Percentiles rank a stretch among this genome's conserved stretches.
Conservation (phyloP, 768 basidiomycete species). For the Tubosaeta sp. region DNA sequence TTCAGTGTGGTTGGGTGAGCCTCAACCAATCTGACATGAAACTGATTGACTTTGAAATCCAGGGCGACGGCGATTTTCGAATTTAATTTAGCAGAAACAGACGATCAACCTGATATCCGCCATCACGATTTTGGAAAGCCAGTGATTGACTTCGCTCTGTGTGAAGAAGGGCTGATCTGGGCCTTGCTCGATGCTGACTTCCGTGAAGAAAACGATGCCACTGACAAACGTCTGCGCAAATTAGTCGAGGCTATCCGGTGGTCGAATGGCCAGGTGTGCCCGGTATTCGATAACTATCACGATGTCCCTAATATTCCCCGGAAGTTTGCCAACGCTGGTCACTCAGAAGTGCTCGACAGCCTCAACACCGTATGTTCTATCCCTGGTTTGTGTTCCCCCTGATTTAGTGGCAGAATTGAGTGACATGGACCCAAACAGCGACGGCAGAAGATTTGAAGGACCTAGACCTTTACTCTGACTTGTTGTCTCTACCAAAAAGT, state of each 20-base stretch:
- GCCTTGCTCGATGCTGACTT: slow-evolving; percentile 49
- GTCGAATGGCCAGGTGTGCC: slow-evolving; percentile 38
- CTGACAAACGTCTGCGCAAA: slow-evolving; percentile 13
- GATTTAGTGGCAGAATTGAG: neutral
- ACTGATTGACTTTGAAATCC: slow-evolving; percentile 2
- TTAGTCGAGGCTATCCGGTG: slow-evolving; percentile 33
- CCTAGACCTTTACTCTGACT: slow-evolving; percentile 57
- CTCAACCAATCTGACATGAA: neutral
- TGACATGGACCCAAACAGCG: slow-evolving; percentile 34
- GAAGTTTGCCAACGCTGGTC: slow-evolving; percentile 20
- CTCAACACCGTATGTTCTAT: slow-evolving; percentile 45
- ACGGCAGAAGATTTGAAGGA: slow-evolving; percentile 43
- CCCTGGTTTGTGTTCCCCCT: slow-evolving; percentile 37
- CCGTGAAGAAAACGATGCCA: slow-evolving; percentile 12
- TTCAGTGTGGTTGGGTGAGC: slow-evolving; percentile 75
- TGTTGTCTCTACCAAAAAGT: slow-evolving; percentile 59
- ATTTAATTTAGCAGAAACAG: slow-evolving; percentile 31
- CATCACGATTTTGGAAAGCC: slow-evolving; percentile 53
- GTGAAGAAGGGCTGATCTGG: slow-evolving; percentile 37
- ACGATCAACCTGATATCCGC: slow-evolving; percentile 25
- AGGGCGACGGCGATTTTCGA: slow-evolving; percentile 71
- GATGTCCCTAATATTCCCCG: neutral
- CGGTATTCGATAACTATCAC: neutral
- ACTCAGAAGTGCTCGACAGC: slow-evolving; percentile 34
- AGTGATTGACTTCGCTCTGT: slow-evolving; percentile 53